Conservation (phyloP, 257 asterid genomes). For the Scutellaria galericulata region DNA sequence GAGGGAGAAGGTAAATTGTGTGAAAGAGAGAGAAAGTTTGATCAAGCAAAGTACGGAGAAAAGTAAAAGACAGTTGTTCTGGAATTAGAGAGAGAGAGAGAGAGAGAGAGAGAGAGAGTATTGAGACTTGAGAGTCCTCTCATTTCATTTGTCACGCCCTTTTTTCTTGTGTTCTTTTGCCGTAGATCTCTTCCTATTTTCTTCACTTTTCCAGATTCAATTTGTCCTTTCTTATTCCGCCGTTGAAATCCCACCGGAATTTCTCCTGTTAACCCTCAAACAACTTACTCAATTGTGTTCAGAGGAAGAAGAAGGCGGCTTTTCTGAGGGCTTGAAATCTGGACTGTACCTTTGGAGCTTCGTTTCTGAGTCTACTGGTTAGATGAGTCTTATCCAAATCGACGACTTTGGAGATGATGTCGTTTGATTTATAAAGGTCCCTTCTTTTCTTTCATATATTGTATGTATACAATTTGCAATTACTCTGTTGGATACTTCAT, state of each 20-base stretch:
- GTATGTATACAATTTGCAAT: not conserved
- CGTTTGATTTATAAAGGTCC: conserved; percentile 41
- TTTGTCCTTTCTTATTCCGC: conserved; percentile 13
- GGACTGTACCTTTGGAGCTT: conserved; percentile 19
- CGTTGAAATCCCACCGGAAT: not conserved
- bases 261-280: not conserved
- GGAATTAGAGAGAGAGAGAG: conserved; percentile 24
- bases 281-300: not conserved
- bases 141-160: conserved; percentile 28
- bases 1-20: conserved; percentile 23
- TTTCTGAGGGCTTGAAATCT: conserved; percentile 28
- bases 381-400: conserved; percentile 19
- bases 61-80: conserved; percentile 37
- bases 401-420: conserved; percentile 29
- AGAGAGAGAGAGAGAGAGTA: conserved; percentile 17
- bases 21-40: conserved; percentile 34
- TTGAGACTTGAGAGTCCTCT: conserved; percentile 9
- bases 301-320: not conserved
- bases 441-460: not conserved
- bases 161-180: conserved; percentile 15
- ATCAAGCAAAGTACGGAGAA: conserved; percentile 34
- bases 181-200: conserved; percentile 40
- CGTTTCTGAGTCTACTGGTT: not conserved
- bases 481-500: conserved; percentile 11
- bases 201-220: conserved; percentile 35